Base-by-base conservation (phyloP, 371 early-diverging fungal genomes). In the Lichtheimia ornata region DNA sequence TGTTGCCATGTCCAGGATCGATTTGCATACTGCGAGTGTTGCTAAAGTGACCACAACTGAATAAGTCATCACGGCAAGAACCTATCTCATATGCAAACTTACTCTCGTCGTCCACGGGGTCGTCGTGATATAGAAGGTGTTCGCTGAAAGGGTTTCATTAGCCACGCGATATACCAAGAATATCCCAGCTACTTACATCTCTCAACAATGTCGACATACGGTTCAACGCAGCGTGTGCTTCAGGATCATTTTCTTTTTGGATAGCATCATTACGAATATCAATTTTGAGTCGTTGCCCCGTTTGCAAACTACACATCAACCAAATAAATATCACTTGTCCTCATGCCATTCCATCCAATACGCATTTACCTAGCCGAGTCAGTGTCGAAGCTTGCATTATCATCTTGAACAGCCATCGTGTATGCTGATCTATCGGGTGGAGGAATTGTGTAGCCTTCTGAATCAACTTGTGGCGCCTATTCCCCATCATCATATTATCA, bases 401-500 rank as follows among this genome's bases (percentile, higher is more conserved):
- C 50, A 25, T 58, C 51, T 17, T 53, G 30, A 5, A 51, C 18
- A 35, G 61, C 53, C n/a, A 35, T 70, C 0, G 79, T 66, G 66
- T 69, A 73, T 24, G 59, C 65, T 12, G 73, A 69, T 30, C 69
- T 70, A 55, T 75, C 74, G 0, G 74, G 68, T 5, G 76, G 76
- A 28, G 81, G 81, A 22, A 77, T 67, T 7, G 77, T 62, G 47
- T 71, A 81, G 14, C 81, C 81, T 42, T 81, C 76, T 5, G 70
- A 63, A 62, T 81, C 81, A 1, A 81, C 66, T 2, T 65, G n/a
- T 13, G 64, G 62, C 50, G 65, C 44, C 70, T 66, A 42, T 17
- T 5, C 12, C 47, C 18, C 14, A 47, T 47, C 17, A 22, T 47
- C 35, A 35, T 35, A 11, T 35, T 11, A 35, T 35, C 11, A 35